Conservation (phyloP, 2,329 filamentous ascomycete species). For the Nannizziopsis barbatae region DNA sequence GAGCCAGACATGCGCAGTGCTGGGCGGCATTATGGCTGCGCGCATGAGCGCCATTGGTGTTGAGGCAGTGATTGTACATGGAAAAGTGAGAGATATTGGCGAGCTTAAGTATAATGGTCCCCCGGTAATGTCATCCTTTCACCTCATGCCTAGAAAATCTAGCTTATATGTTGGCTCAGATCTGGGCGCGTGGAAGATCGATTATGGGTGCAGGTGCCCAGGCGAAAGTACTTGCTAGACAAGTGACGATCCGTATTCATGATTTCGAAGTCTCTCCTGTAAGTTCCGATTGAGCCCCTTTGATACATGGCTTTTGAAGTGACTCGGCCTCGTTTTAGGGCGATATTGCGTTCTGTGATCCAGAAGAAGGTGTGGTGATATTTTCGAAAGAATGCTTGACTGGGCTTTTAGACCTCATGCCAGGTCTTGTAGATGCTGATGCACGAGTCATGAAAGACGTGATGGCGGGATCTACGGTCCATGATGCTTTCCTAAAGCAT, state of each 20-base stretch:
- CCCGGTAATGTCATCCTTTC: constrained; percentile 35
- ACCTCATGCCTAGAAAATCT: not conserved
- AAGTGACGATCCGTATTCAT: constrained; percentile 31
- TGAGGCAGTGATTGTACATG: constrained; percentile 54
- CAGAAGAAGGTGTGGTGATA: constrained; percentile 56
- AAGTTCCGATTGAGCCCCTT: constrained; percentile 13
- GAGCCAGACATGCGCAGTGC: constrained; percentile 56
- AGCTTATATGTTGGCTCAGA: constrained; percentile 19
- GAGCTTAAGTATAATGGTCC: constrained; percentile 48
- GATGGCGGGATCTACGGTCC: constrained; percentile 48
- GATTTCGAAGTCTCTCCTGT: constrained; percentile 36
- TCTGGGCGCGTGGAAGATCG: constrained; percentile 35
- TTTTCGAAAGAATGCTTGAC: constrained; percentile 53
- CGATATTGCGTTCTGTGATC: constrained; percentile 60
- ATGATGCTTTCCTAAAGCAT: constrained; percentile 55
- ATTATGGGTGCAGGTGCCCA: constrained; percentile 38
- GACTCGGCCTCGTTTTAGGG: constrained; percentile 30
- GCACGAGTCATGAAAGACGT: constrained; percentile 55
- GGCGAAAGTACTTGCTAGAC: constrained; percentile 31
- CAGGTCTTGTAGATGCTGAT: constrained; percentile 43
- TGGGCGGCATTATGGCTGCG: constrained; percentile 66
- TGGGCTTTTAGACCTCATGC: constrained; percentile 51
- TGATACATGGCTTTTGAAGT: not conserved
- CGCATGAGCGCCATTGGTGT: constrained; percentile 54
- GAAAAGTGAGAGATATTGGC: constrained; percentile 54